phyloP scores from a whole-genome alignment of 768 basidiomycete species.

The Clitopilus passeckerianus region DNA sequence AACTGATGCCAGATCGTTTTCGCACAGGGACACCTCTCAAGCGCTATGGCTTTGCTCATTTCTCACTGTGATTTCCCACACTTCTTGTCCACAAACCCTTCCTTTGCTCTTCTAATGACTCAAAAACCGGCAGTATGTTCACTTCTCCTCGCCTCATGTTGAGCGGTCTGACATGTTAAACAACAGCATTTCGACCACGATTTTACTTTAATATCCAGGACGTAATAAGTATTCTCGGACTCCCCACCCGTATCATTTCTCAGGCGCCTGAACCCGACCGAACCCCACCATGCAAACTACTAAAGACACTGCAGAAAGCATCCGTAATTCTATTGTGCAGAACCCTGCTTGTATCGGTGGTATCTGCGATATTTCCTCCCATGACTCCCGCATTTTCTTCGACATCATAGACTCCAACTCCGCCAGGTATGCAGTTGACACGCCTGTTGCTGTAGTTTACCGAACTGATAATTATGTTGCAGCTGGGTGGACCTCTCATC shows the following conservation, averaged over 20 bases:
- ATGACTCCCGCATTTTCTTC: neutral
- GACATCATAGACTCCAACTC: neutral
- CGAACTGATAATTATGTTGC: neutral
- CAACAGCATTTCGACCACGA: too few species aligned
- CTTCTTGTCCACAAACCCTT: too few species aligned
- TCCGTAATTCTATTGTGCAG: neutral
- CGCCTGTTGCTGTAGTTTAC: neutral
- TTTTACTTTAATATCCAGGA: too few species aligned
- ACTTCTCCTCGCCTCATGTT: too few species aligned
- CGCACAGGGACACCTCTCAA: too few species aligned
- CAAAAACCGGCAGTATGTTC: too few species aligned
- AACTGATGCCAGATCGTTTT: too few species aligned
- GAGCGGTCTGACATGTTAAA: too few species aligned
- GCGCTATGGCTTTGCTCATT: too few species aligned
- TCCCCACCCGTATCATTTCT: neutral
- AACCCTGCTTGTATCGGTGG: neutral
- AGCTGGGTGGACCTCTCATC: conserved; percentile 8
- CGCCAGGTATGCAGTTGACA: neutral
- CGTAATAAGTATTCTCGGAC: too few species aligned
- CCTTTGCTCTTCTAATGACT: too few species aligned
- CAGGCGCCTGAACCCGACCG: neutral
- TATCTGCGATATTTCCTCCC: neutral
- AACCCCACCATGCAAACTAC: neutral
- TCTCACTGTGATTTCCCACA: too few species aligned
- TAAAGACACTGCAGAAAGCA: neutral